These are phyloP conservation scores for Curvularia eragrostidis DNA, from an alignment of 2,329 filamentous ascomycete species.

Conservation along the genomic window DNA sequence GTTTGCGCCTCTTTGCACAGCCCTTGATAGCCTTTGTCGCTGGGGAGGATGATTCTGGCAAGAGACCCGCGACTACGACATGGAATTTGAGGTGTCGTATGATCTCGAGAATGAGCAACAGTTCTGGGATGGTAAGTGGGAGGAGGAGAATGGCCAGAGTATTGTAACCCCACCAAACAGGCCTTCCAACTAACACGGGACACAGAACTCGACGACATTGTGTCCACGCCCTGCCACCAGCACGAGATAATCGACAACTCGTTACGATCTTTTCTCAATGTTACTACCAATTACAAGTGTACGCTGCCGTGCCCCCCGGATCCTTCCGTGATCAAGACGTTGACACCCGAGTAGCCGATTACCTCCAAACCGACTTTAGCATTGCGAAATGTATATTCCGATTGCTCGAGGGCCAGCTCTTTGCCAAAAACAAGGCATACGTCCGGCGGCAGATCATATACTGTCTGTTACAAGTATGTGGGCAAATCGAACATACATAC, in stretches of 20 bases:
- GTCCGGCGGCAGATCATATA: slow-evolving; percentile 92
- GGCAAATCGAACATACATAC: not conserved
- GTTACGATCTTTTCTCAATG: slow-evolving; percentile 80
- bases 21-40: slow-evolving; percentile 29
- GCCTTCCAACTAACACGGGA: slow-evolving; percentile 29
- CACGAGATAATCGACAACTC: slow-evolving; percentile 81
- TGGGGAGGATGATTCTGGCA: slow-evolving; percentile 48
- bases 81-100: slow-evolving; percentile 73
- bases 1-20: slow-evolving; percentile 28
- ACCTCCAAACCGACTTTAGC: slow-evolving; percentile 78
- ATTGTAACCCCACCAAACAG: slow-evolving; percentile 29
- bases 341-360: slow-evolving; percentile 63
- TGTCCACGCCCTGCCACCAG: slow-evolving; percentile 64
- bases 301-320: slow-evolving; percentile 17
- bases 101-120: slow-evolving; percentile 80
- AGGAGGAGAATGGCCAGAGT: slow-evolving; percentile 7
- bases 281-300: slow-evolving; percentile 77
- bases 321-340: slow-evolving; percentile 9
- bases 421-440: slow-evolving; percentile 77
- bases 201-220: slow-evolving; percentile 71
- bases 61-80: slow-evolving; percentile 51
- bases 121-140: slow-evolving; percentile 80
- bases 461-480: slow-evolving; percentile 73
- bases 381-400: slow-evolving; percentile 80
- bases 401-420: slow-evolving; percentile 78